A percentile compares a stretch with the other conserved stretches of the same genome.
Conservation (phyloP, 202 grass and related monocot species). For the Setaria italica region DNA sequence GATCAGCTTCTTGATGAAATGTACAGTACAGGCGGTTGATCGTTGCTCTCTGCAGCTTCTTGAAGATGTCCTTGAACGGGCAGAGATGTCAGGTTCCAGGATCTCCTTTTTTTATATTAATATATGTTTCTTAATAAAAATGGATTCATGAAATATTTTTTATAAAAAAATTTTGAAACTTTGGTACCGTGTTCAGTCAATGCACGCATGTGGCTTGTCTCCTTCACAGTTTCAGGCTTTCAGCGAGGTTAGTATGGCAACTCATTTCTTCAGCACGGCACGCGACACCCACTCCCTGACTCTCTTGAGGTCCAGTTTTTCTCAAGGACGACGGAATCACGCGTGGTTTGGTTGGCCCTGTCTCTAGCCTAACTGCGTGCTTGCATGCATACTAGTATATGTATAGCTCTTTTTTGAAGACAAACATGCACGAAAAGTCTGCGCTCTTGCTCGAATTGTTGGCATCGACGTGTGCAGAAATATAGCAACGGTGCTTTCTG, state of each 20-base stretch:
- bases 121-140: background rate
- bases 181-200: background rate
- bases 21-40: background rate
- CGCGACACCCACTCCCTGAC: background rate
- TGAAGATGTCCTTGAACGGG: background rate
- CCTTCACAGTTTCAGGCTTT: background rate
- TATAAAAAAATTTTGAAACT: background rate
- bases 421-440: background rate
- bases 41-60: background rate
- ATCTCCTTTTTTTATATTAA: background rate
- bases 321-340: background rate
- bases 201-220: constrained; percentile 23
- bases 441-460: background rate
- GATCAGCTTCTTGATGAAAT: background rate
- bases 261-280: constrained; percentile 8
- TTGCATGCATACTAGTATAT: background rate
- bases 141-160: no score
- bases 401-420: background rate
- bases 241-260: background rate
- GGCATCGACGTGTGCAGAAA: background rate
- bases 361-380: background rate
- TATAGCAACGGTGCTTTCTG: background rate
- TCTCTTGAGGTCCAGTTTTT: background rate
- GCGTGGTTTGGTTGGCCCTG: background rate
- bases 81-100: background rate